Evolutionary conservation across 179 eudicot genomes (phyloP).

Genomic region (Spergularia azorica): DNA sequence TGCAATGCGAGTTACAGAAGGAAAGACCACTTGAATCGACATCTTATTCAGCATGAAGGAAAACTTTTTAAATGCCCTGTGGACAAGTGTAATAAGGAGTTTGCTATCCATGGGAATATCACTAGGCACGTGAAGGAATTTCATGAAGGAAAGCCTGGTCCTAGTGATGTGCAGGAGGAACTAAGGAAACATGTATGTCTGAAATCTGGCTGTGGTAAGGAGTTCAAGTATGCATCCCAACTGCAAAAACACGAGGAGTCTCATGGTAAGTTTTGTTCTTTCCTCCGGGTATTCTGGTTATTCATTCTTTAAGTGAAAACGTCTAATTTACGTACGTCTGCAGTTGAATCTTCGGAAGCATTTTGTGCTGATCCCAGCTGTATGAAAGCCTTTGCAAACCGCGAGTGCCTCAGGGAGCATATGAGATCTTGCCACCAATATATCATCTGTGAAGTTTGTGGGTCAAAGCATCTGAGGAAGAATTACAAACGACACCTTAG

Average conservation of each 20-base stretch:
- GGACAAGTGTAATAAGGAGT: slow-evolving; percentile 48
- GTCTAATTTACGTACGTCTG: slow-evolving; percentile 12
- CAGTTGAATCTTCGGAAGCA: slow-evolving; percentile 69
- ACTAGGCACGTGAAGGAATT: slow-evolving; percentile 68
- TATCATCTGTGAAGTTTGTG: slow-evolving; percentile 66
- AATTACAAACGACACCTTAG: slow-evolving; percentile 67
- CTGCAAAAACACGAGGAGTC: slow-evolving; percentile 69
- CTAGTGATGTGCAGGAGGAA: slow-evolving; percentile 15
- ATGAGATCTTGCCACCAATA: slow-evolving; percentile 60
- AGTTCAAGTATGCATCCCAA: slow-evolving; percentile 63
- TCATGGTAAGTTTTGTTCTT: slow-evolving; percentile 50
- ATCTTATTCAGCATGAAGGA: slow-evolving; percentile 72
- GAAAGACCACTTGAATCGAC: slow-evolving; percentile 87
- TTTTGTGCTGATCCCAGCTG: slow-evolving; percentile 72
- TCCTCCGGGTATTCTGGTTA: neutral
- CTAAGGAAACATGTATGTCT: slow-evolving; percentile 53
- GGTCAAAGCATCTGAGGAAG: slow-evolving; percentile 67
- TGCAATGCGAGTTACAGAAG: slow-evolving; percentile 74
- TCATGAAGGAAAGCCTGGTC: slow-evolving; percentile 41
- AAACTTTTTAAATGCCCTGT: slow-evolving; percentile 70
- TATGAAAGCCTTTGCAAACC: slow-evolving; percentile 62
- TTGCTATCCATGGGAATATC: slow-evolving; percentile 60
- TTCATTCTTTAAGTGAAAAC: neutral
- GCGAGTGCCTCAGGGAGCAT: slow-evolving; percentile 65
- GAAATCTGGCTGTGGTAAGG: slow-evolving; percentile 83